phyloP scores from a whole-genome alignment of 768 basidiomycete species.

The Termitomyces sp. region DNA sequence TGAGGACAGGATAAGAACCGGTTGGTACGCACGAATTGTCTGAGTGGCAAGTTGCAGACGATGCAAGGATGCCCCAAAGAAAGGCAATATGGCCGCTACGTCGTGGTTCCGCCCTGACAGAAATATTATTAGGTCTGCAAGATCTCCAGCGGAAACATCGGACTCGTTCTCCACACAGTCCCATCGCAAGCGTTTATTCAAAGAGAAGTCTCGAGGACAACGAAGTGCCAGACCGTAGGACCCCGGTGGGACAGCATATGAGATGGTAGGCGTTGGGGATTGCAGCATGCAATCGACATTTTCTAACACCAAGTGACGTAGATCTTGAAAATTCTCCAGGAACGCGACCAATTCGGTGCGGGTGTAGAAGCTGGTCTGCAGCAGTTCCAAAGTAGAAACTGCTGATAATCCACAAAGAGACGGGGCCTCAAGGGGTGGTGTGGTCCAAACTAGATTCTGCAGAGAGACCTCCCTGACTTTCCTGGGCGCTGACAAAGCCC shows the following conservation, averaged over 20 bases:
- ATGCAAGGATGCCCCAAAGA: slow-evolving; percentile 5
- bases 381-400: slow-evolving; percentile 6
- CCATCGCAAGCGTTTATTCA: slow-evolving; percentile 4
- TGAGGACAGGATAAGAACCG: background rate
- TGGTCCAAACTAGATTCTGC: background rate
- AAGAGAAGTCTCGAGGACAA: slow-evolving; percentile 1
- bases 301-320: slow-evolving; percentile 8
- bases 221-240: slow-evolving; percentile 5
- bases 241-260: background rate
- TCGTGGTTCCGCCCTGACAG: background rate
- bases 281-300: background rate
- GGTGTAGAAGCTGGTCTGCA: background rate
- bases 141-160: background rate
- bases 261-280: background rate
- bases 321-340: background rate
- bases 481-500: background rate
- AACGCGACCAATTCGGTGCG: slow-evolving; percentile 5
- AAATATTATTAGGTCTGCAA: slow-evolving; percentile 2
- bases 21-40: slow-evolving; percentile 3
- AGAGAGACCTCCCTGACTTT: background rate
- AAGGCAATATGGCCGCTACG: background rate
- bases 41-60: slow-evolving; percentile 7
- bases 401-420: background rate
- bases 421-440: background rate
- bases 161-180: background rate